A percentile compares a stretch with the other conserved stretches of the same genome.
phyloP scores from a whole-genome alignment of 352 stramenopile species.

The Phytophthora megakarya region DNA sequence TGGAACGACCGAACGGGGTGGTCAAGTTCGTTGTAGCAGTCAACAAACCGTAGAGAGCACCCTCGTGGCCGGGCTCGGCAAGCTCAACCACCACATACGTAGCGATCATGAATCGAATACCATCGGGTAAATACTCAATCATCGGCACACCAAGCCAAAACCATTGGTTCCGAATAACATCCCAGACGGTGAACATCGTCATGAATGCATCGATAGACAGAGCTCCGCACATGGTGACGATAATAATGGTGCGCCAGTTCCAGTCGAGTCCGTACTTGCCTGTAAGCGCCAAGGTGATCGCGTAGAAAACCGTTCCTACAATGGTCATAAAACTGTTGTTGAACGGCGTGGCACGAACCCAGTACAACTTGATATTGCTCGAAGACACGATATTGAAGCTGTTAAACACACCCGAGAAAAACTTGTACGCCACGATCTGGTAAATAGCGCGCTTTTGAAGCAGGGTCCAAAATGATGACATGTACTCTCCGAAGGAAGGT shows the following conservation, averaged over 20 bases:
- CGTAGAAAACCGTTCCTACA: conserved; percentile 46
- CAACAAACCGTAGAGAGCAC: conserved; percentile 53
- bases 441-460: conserved; percentile 60
- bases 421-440: conserved; percentile 63
- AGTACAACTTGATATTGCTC: conserved; percentile 58
- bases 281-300: conserved; percentile 40
- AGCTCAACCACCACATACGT: conserved; percentile 67
- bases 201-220: conserved; percentile 48
- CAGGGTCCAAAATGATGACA: conserved; percentile 48
- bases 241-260: conserved; percentile 55
- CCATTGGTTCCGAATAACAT: conserved; percentile 56
- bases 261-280: conserved; percentile 50
- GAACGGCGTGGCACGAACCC: conserved; percentile 60
- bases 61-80: conserved; percentile 49
- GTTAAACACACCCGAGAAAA: conserved; percentile 63
- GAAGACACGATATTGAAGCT: conserved; percentile 59
- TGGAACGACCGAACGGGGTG: conserved; percentile 41
- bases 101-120: conserved; percentile 58
- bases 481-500: conserved; percentile 33
- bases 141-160: conserved; percentile 62
- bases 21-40: conserved; percentile 55
- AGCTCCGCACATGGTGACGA: conserved; percentile 39
- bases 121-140: conserved; percentile 49
- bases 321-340: conserved; percentile 58
- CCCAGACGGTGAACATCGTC: conserved; percentile 55